Base-by-base conservation (phyloP, 2,329 filamentous ascomycete genomes). In the Fulvia fulva region DNA sequence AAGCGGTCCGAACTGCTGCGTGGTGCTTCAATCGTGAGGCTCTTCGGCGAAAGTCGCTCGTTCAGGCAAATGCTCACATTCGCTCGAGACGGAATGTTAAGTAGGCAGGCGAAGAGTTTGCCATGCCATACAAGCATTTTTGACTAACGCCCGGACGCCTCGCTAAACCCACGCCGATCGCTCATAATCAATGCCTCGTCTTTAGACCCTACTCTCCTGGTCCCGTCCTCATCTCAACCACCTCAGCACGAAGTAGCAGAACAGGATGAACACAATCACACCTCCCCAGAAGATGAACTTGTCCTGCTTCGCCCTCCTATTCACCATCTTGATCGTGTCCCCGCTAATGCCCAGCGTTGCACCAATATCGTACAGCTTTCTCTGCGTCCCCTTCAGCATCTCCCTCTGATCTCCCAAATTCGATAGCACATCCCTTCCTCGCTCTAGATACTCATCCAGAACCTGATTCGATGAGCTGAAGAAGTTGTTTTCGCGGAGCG, bases 221-320 rank as follows among this genome's bases (percentile, higher is more conserved):
- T n/a, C n/a, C n/a, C n/a, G n/a, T n/a, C n/a, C n/a, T 81, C 75
- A 93, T 72, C 90, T 80, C 75, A 99, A 74, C 72, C 85, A 97
- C 75, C 92, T 89, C 71, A 99, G 72, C 56, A 96, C 91, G 63
- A 94, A 77, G 86, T 91, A 97, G 75, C 93, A 96, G 72, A 99
- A 99, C 37, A 83, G 71, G 68, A 97, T 89, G 74, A 99, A 99
- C 34, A 94, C 75, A 5, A 95, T 75, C 2, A 93, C 91, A 0
- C 94, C 91, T 0, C 80, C 88, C 82, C 89, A 89, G 74, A 99
- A 99, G 34, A 99, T 96, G 91, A 92, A 97, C 77, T 97, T 97
- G 74, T 99, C 94, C 78, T 97, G 89, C 74, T 86, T 89, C 52
- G 94, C 91, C 62, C 94, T 82, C 66, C 94, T 79, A 77, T 97